Evolutionary conservation across 2,329 filamentous ascomycete species (phyloP).

Genomic region (Fusarium euwallaceae): DNA sequence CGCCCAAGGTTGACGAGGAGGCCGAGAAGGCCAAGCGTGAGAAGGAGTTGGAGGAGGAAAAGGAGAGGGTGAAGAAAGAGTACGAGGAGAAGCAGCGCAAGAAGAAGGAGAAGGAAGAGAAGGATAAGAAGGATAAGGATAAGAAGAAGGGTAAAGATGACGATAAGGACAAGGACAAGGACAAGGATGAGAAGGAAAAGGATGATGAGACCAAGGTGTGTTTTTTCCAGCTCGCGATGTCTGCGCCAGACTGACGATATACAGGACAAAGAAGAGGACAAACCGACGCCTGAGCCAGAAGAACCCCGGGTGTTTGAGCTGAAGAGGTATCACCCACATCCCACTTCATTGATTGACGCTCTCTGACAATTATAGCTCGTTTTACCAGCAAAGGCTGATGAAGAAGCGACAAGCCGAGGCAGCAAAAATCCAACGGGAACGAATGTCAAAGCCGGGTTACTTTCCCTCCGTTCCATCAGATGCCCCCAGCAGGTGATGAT

Average conservation of each 20-base stretch:
- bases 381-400: slow-evolving; percentile 88
- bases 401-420: slow-evolving; percentile 67
- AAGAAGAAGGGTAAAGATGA: slow-evolving; percentile 61
- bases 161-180: slow-evolving; percentile 54
- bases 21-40: slow-evolving; percentile 71
- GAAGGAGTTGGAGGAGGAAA: slow-evolving; percentile 74
- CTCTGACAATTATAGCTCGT: slow-evolving; percentile 67
- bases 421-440: slow-evolving; percentile 84
- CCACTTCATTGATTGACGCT: background rate
- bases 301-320: slow-evolving; percentile 86
- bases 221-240: background rate
- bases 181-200: slow-evolving; percentile 47
- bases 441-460: slow-evolving; percentile 79
- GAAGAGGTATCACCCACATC: slow-evolving; percentile 71
- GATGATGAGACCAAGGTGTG: slow-evolving; percentile 32
- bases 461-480: slow-evolving; percentile 89
- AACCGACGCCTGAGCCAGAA: slow-evolving; percentile 54
- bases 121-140: slow-evolving; percentile 60
- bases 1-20: slow-evolving; percentile 78
- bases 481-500: slow-evolving; percentile 53
- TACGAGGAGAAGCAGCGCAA: slow-evolving; percentile 80
- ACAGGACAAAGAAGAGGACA: slow-evolving; percentile 40
- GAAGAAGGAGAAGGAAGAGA: slow-evolving; percentile 75
- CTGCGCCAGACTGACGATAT: background rate
- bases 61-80: slow-evolving; percentile 77